A percentile compares a stretch with the other conserved stretches of the same genome.
phyloP scores from a whole-genome alignment of 805 yeast species.

The Wickerhamiella bombiphila region DNA sequence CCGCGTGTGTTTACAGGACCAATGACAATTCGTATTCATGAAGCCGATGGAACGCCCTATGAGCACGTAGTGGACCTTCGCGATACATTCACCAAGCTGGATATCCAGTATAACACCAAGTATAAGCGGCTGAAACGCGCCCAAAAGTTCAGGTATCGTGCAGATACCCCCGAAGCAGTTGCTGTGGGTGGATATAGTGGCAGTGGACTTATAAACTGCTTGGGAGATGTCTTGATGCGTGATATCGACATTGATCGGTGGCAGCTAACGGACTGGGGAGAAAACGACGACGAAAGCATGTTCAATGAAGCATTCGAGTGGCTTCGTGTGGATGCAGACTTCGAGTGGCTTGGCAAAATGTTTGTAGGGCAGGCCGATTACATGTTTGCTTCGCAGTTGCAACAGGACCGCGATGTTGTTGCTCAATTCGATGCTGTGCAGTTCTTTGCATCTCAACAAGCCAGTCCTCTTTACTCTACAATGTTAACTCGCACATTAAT shows the following conservation, averaged over 20 bases:
- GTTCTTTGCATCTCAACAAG: slow-evolving; percentile 57
- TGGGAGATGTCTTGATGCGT: slow-evolving; percentile 65
- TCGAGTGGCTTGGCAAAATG: slow-evolving; percentile 84
- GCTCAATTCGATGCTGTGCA: slow-evolving; percentile 80
- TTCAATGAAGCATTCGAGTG: slow-evolving; percentile 88
- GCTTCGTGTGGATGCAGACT: slow-evolving; percentile 95
- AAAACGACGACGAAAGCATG: slow-evolving; percentile 37
- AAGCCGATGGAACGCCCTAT: slow-evolving; percentile 96
- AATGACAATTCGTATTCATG: slow-evolving; percentile 92
- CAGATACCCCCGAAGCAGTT: slow-evolving; percentile 15
- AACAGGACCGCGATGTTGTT: slow-evolving; percentile 89
- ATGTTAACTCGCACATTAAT: slow-evolving; percentile 63
- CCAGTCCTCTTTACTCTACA: slow-evolving; percentile 55
- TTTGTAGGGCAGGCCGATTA: slow-evolving; percentile 81
- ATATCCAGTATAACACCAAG: slow-evolving; percentile 89
- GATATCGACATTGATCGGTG: slow-evolving; percentile 51
- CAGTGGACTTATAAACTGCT: slow-evolving; percentile 33
- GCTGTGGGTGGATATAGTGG: slow-evolving; percentile 21
- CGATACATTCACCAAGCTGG: slow-evolving; percentile 72
- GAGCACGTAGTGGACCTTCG: slow-evolving; percentile 91
- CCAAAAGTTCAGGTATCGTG: slow-evolving; percentile 25
- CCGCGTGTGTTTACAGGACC: slow-evolving; percentile 54
- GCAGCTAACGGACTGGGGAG: slow-evolving; percentile 55
- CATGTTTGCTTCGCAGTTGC: slow-evolving; percentile 87
- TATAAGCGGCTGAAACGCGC: slow-evolving; percentile 66